Evolutionary conservation across 2,329 filamentous ascomycete species (phyloP).

Genomic region (Biscogniauxia marginata): DNA sequence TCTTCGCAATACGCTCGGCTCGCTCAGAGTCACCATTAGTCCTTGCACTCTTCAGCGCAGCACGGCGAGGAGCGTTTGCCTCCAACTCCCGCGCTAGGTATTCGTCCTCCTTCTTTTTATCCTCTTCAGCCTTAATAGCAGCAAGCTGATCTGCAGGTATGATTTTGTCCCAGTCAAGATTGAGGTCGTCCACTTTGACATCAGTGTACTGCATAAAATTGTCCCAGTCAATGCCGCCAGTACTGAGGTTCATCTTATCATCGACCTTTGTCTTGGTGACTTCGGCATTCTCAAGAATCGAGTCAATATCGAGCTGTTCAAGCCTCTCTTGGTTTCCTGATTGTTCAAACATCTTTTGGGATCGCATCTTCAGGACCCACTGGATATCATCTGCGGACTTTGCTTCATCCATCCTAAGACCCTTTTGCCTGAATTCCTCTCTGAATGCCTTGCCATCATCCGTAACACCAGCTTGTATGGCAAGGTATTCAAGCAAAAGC

Average conservation of each 20-base stretch:
- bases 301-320: constrained; percentile 96
- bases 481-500: constrained; percentile 93
- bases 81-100: constrained; percentile 81
- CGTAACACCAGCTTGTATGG: constrained; percentile 93
- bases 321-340: constrained; percentile 94
- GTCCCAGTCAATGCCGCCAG: constrained; percentile 80
- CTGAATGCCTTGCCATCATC: constrained; percentile 83
- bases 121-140: constrained; percentile 84
- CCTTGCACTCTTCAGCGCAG: constrained; percentile 56
- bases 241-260: constrained; percentile 86
- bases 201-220: constrained; percentile 98
- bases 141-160: constrained; percentile 93
- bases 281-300: constrained; percentile 94
- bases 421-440: constrained; percentile 76
- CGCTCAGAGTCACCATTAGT: constrained; percentile 56
- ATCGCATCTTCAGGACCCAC: constrained; percentile 91
- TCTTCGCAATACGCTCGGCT: constrained; percentile 63
- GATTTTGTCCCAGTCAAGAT: constrained; percentile 95
- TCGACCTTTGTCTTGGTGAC: constrained; percentile 95
- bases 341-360: constrained; percentile 99
- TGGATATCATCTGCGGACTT: constrained; percentile 94
- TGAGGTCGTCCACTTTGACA: constrained; percentile 81
- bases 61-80: constrained; percentile 80
- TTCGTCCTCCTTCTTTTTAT: constrained; percentile 76
- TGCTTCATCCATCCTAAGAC: constrained; percentile 72